Evolutionary conservation across 106 monocot species (phyloP).

Genomic region (Dactylorhiza incarnata): DNA sequence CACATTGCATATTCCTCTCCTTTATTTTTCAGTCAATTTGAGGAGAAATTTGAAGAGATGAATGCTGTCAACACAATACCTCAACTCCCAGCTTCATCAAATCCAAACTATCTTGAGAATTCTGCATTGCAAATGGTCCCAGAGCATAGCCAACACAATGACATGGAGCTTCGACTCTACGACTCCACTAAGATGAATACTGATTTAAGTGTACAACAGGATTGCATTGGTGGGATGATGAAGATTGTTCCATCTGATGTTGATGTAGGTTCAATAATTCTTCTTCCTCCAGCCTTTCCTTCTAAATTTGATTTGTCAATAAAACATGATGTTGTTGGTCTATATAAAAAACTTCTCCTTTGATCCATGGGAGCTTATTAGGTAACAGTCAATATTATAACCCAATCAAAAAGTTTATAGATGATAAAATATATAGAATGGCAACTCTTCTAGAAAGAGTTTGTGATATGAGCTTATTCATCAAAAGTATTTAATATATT

Average conservation of each 20-base stretch:
- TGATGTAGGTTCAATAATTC: conserved; percentile 35
- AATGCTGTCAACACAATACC: conserved; percentile 20
- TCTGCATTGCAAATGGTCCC: conserved; percentile 4
- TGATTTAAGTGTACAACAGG: conserved; percentile 4
- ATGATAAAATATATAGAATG: background rate
- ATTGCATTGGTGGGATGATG: conserved; percentile 39
- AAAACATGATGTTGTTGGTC: background rate
- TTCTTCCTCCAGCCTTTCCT: background rate
- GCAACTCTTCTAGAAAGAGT: background rate
- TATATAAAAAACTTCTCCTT: background rate
- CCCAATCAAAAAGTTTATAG: background rate
- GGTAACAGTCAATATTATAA: background rate
- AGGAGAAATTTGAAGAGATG: conserved; percentile 73
- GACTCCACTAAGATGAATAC: conserved; percentile 8
- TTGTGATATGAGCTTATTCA: background rate
- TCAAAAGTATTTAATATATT: too few relatives aligned
- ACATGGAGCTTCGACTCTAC: conserved; percentile 11
- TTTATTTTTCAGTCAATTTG: conserved; percentile 32
- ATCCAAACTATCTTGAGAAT: conserved; percentile 2
- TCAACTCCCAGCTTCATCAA: conserved; percentile 16
- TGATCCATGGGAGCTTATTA: background rate
- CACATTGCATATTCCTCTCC: background rate
- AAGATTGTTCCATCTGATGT: conserved; percentile 60
- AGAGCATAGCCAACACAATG: conserved; percentile 6
- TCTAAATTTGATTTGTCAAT: background rate